phyloP scores from a whole-genome alignment of 2,329 filamentous ascomycete genomes.

The Grosmannia serpens region DNA sequence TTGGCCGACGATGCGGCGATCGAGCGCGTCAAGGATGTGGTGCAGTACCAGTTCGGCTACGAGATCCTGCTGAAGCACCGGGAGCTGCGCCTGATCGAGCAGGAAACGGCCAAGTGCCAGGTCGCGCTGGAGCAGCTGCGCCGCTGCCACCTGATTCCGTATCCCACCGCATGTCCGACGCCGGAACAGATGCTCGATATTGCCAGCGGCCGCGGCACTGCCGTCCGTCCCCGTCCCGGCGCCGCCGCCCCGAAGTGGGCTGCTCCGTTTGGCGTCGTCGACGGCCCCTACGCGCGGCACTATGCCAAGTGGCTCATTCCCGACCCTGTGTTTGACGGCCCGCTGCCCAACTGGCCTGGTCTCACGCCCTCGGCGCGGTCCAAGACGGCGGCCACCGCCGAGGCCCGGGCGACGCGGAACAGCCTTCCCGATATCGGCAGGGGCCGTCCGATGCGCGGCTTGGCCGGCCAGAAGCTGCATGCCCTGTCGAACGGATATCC shows the following conservation, averaged over 20 bases:
- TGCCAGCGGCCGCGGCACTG: slow-evolving; percentile 61
- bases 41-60: slow-evolving; percentile 79
- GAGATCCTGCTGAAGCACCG: slow-evolving; percentile 92
- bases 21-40: slow-evolving; percentile 53
- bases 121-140: slow-evolving; percentile 86
- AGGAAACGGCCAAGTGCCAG: slow-evolving; percentile 93
- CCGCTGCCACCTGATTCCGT: slow-evolving; percentile 84
- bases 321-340: slow-evolving; percentile 74
- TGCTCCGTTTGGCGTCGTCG: slow-evolving; percentile 78
- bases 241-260: slow-evolving; percentile 64
- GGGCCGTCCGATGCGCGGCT: slow-evolving; percentile 35
- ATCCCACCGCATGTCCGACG: slow-evolving; percentile 58
- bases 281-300: slow-evolving; percentile 88
- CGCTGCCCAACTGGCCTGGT: slow-evolving; percentile 34
- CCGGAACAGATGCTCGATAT: slow-evolving; percentile 59
- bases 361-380: slow-evolving; percentile 27
- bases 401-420: slow-evolving; percentile 72
- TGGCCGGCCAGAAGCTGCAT: slow-evolving; percentile 52
- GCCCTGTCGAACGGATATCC: slow-evolving; percentile 60
- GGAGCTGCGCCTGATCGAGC: slow-evolving; percentile 86
- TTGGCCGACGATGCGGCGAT: slow-evolving; percentile 19
- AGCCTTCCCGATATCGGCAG: slow-evolving; percentile 52
- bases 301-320: slow-evolving; percentile 93
- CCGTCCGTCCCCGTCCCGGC: slow-evolving; percentile 49
- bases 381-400: slow-evolving; percentile 35